Base-by-base conservation (phyloP, 2,329 filamentous ascomycete species). In the Stachybotrys chartarum region DNA sequence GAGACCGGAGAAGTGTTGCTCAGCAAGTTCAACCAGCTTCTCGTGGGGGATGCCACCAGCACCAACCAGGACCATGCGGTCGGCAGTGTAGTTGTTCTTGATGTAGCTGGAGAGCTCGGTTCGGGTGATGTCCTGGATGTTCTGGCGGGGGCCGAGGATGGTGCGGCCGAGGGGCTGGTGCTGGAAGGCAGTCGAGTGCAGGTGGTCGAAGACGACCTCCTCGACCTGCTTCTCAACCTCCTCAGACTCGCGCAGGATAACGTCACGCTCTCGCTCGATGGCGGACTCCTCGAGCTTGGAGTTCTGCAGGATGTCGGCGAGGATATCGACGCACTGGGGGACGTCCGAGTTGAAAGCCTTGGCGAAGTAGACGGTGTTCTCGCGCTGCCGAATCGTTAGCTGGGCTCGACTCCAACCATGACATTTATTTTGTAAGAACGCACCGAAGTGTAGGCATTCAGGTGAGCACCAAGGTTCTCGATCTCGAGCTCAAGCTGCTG, bases 151-250 rank as follows among this genome's bases (percentile, higher is more conserved):
- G 64, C 94, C 94, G 61, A 99, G 85, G 74, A 99, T 99, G 66
- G 94, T 99, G 73, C 94, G 92, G 75, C 94, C 94, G 58, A 99
- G 86, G 60, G 94, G 88, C 81, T 99, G 94, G 72, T 87, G 83
- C 81, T 97, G 92, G 86, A 90, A 99, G 68, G 94, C 95, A 66
- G 94, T 99, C 69, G 94, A 93, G 78, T 99, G 94, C 57, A 99
- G 83, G 78, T 99, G 94, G 79, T 99, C 94, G 70, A 99, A 99
- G 58, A 99, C 95, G 64, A 99, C 94, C 79, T 99, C 94, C 81
- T 99, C 95, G 57, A 97, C 81, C 81, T 97, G 93, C 85, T 99
- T 99, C 84, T 99, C 94, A 64, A 99, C 95, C 82, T 99, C 94
- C 79, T 99, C 94, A 68, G 96, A 94, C 78, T 99, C 94, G 70